A percentile compares a stretch with the other conserved stretches of the same genome.
Evolutionary conservation across 2,329 filamentous ascomycete species (phyloP).

Genomic region (Dactylellina haptotyla): DNA sequence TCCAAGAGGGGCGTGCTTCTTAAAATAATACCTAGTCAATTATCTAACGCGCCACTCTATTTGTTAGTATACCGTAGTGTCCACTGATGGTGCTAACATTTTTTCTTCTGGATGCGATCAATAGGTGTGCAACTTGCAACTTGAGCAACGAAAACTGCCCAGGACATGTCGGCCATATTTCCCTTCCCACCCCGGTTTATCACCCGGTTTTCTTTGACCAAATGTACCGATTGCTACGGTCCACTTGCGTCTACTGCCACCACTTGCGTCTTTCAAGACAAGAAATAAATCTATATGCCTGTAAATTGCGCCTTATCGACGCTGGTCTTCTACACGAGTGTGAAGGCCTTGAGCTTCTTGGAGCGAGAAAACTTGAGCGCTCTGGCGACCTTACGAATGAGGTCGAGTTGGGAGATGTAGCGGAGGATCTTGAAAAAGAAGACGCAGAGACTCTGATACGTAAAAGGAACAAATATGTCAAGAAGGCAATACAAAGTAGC

Average conservation of each 20-base stretch:
- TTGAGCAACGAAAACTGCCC: slow-evolving; percentile 83
- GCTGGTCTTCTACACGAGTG: slow-evolving; percentile 81
- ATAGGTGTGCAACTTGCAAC: slow-evolving; percentile 90
- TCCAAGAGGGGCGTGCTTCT: too few species aligned
- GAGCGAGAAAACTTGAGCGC: slow-evolving; percentile 54
- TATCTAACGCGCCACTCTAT: too few species aligned
- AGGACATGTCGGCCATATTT: slow-evolving; percentile 93
- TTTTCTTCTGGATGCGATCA: slow-evolving; percentile 40
- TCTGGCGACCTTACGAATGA: slow-evolving; percentile 45
- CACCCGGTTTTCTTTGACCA: slow-evolving; percentile 98
- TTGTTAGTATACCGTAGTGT: too few species aligned
- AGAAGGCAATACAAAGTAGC: slow-evolving; percentile 71
- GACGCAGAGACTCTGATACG: slow-evolving; percentile 69
- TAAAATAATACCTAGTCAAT: too few species aligned
- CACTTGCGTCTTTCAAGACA: slow-evolving; percentile 81
- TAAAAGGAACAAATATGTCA: slow-evolving; percentile 74
- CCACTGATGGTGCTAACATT: not conserved
- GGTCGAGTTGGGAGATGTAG: slow-evolving; percentile 60
- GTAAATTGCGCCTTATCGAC: slow-evolving; percentile 85
- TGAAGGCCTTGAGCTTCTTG: slow-evolving; percentile 64
- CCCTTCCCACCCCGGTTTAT: slow-evolving; percentile 91
- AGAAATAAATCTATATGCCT: slow-evolving; percentile 80
- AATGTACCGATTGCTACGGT: slow-evolving; percentile 81
- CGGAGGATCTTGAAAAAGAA: slow-evolving; percentile 71
- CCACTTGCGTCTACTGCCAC: slow-evolving; percentile 91